phyloP scores from a whole-genome alignment of 2,329 filamentous ascomycete genomes.

The Triangularia verruculosa region DNA sequence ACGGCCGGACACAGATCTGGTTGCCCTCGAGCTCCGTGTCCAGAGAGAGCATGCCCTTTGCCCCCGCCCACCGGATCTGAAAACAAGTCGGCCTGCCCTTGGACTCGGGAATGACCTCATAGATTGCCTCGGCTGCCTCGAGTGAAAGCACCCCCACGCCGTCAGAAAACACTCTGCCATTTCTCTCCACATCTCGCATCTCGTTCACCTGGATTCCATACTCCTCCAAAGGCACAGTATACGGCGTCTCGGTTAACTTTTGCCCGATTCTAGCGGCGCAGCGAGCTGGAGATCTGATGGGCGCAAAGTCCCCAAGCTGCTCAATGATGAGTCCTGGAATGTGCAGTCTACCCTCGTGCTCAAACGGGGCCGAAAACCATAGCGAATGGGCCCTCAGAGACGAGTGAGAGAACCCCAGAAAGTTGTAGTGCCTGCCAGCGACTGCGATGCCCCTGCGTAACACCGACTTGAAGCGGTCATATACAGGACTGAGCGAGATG shows the following conservation, averaged over 20 bases:
- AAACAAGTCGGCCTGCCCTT: slow-evolving; percentile 59
- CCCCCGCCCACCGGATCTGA: slow-evolving; percentile 71
- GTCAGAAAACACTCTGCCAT: slow-evolving; percentile 67
- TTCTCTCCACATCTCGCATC: slow-evolving; percentile 52
- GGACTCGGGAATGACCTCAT: slow-evolving; percentile 48
- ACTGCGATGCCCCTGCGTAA: slow-evolving; percentile 60
- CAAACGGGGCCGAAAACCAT: slow-evolving; percentile 58
- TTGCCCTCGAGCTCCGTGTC: slow-evolving; percentile 59
- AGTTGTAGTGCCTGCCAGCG: slow-evolving; percentile 60
- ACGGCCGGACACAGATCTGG: slow-evolving; percentile 60
- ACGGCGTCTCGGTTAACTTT: slow-evolving; percentile 73
- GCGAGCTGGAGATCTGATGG: slow-evolving; percentile 52
- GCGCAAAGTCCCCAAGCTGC: slow-evolving; percentile 48
- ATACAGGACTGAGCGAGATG: slow-evolving; percentile 50
- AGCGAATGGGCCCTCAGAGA: slow-evolving; percentile 69
- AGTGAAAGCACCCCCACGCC: slow-evolving; percentile 73
- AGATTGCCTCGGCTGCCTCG: slow-evolving; percentile 58
- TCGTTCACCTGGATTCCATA: slow-evolving; percentile 32
- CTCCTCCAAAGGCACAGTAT: slow-evolving; percentile 51
- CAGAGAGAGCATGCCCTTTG: slow-evolving; percentile 75
- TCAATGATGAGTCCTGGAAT: slow-evolving; percentile 44
- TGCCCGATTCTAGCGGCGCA: slow-evolving; percentile 61
- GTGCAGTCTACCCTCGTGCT: slow-evolving; percentile 34
- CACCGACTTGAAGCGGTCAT: slow-evolving; percentile 58
- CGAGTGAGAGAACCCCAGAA: slow-evolving; percentile 77